These are phyloP conservation scores for Taiozyma onychis DNA, from an alignment of 1,139 yeast genomes.

Conservation along the genomic window DNA sequence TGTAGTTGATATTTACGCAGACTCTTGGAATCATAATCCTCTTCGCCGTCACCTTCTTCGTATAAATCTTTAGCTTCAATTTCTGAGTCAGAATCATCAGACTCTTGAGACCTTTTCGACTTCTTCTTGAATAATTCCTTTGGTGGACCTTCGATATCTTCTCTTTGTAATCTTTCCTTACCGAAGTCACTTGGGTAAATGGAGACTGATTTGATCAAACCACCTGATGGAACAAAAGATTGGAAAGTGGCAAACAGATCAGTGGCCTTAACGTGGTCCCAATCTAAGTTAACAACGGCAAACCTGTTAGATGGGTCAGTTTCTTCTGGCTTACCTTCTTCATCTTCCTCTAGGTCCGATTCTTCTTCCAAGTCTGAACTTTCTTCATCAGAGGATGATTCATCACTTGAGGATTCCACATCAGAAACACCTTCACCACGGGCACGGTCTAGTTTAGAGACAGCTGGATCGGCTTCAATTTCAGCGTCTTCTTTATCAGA, in stretches of 20 bases:
- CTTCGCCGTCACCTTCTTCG: constrained; percentile 66
- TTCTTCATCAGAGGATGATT: constrained; percentile 33
- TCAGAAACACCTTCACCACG: constrained; percentile 62
- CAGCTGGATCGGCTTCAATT: constrained; percentile 6
- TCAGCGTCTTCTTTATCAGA: constrained; percentile 10
- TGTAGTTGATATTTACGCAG: constrained; percentile 80
- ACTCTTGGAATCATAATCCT: constrained; percentile 63
- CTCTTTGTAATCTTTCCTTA: constrained; percentile 84
- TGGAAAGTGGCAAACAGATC: constrained; percentile 88
- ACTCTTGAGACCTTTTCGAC: constrained; percentile 30
- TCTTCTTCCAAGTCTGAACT: constrained; percentile 28
- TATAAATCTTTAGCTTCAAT: constrained; percentile 58
- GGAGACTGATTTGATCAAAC: constrained; percentile 61
- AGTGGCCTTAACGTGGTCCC: constrained; percentile 87
- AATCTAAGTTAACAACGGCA: constrained; percentile 94
- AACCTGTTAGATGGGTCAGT: constrained; percentile 80
- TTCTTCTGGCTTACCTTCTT: constrained; percentile 57
- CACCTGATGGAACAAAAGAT: constrained; percentile 78
- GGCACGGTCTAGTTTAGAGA: constrained; percentile 49
- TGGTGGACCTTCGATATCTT: constrained; percentile 92
- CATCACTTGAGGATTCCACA: constrained; percentile 31
- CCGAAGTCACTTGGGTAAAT: constrained; percentile 95
- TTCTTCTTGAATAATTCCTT: constrained; percentile 61
- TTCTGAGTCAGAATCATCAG: constrained; percentile 44
- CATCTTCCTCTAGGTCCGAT: constrained; percentile 43